Evolutionary conservation across 129 eudicot genomes (phyloP), one percentile per base, ranked within the genome.

Genomic region (Silybum marianum): DNA sequence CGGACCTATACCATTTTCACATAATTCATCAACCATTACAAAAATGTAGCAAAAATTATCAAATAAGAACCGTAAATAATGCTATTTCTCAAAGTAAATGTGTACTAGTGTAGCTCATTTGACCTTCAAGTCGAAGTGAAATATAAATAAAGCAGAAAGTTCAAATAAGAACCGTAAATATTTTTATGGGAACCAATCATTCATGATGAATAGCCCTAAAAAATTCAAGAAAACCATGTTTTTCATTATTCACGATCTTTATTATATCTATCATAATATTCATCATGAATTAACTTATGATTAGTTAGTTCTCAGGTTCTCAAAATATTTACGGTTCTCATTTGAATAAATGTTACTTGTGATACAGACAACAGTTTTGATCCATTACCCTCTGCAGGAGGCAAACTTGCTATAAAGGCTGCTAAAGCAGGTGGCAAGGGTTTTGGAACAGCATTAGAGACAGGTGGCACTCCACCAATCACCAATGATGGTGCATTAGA

Each of bases 361-460:
- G 44, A 36, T 10, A 30, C 19, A 19, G 74, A 80, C 40, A 22
- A 11, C 46, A 81, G 22, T 65, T 65, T 48, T 75, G 24, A 58
- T 34, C 25, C 16, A 54, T 88, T 77, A 95, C 99, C 99, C 21
- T 92, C 99, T 38, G 90, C 88, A 39, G 86, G 84, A 28, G 98
- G 99, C 80, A 95, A 86, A 88, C 81, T 92, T 75, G 98, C 88
- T 65, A 88, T 85, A 74, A 95, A 95, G 14, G 91, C 82, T 13
- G 85, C 84, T 84, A 95, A 85, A 72, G 97, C 80, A 78, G 98
- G 97, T 1, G 99, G 93, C 74, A 90, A 60, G 40, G 88, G 71
- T 86, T 88, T 90, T 63, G 87, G 78, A 63, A 87, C 77, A 68
- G 86, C 92, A 86, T 74, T 87, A 34, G 85, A 79, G 28, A 83